phyloP scores from a whole-genome alignment of 257 asterid species.

The Fraxinus americana region DNA sequence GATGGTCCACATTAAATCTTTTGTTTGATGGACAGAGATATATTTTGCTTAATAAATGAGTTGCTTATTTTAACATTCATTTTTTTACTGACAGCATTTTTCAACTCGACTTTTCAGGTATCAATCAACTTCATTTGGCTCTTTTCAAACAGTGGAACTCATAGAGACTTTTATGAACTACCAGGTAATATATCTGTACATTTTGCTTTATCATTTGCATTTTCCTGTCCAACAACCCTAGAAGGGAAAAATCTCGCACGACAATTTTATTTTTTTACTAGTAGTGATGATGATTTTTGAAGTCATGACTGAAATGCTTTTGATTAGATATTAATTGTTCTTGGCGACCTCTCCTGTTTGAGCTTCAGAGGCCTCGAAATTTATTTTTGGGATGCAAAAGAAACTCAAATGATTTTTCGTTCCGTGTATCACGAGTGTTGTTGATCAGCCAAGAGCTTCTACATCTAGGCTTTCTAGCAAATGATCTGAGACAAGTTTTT shows the following conservation, averaged over 20 bases:
- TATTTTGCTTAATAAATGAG: neutral
- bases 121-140: slow-evolving; percentile 90
- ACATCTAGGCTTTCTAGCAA: neutral
- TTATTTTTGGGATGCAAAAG: neutral
- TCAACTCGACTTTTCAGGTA: slow-evolving; percentile 52
- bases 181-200: slow-evolving; percentile 51
- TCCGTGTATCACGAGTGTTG: neutral
- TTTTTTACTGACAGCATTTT: slow-evolving; percentile 4
- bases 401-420: neutral
- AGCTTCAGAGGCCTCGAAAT: neutral
- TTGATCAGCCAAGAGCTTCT: neutral
- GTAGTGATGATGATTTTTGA: slow-evolving; percentile 4
- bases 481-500: neutral
- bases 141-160: slow-evolving; percentile 88
- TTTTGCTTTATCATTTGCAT: slow-evolving; percentile 2
- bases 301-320: slow-evolving; percentile 2
- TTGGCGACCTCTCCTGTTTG: neutral
- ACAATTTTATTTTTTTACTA: neutral
- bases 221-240: slow-evolving; percentile 5
- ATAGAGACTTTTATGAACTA: slow-evolving; percentile 98
- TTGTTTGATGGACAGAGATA: neutral
- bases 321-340: neutral
- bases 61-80: neutral
- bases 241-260: neutral
- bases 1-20: neutral